A percentile compares a stretch with the other conserved stretches of the same genome.
phyloP scores from a whole-genome alignment of 495 filamentous ascomycete species.

The Aspergillus sclerotiicarbonarius region DNA sequence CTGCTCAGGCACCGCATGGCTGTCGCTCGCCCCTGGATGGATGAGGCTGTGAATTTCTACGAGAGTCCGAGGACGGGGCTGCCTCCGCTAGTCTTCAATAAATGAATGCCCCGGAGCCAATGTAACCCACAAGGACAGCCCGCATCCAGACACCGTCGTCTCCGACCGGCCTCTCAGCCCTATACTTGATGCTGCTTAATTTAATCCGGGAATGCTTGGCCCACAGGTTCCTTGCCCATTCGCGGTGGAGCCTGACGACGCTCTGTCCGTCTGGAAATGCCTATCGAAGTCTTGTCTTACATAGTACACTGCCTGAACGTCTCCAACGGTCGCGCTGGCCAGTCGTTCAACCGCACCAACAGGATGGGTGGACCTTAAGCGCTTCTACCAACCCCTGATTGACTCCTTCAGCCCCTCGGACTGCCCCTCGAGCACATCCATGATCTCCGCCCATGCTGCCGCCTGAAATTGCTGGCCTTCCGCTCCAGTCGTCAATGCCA shows the following conservation, averaged over 20 bases:
- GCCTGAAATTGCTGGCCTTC: slow-evolving; percentile 36
- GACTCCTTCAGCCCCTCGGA: slow-evolving; percentile 23
- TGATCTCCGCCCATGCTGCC: slow-evolving; percentile 43
- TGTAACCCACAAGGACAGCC: neutral
- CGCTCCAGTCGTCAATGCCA: slow-evolving; percentile 30
- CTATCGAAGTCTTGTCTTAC: no score
- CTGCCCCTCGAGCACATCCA: slow-evolving; percentile 30
- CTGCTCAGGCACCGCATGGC: neutral
- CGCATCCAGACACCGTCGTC: neutral
- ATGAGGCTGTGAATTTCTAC: no score
- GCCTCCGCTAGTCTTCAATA: no score
- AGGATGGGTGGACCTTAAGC: neutral
- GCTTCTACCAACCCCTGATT: slow-evolving; percentile 4
- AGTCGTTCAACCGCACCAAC: neutral
- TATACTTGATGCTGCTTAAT: neutral
- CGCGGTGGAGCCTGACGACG: neutral
- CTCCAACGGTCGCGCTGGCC: no score
- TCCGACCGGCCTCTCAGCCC: neutral
- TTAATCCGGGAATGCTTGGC: neutral
- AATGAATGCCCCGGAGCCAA: no score
- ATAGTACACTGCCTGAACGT: no score
- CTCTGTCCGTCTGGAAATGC: no score
- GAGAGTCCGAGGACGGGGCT: no score
- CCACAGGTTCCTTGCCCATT: slow-evolving; percentile 2
- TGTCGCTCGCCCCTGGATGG: no score